Base-by-base conservation (phyloP, 345 rosid genomes). In the Dimocarpus longan region DNA sequence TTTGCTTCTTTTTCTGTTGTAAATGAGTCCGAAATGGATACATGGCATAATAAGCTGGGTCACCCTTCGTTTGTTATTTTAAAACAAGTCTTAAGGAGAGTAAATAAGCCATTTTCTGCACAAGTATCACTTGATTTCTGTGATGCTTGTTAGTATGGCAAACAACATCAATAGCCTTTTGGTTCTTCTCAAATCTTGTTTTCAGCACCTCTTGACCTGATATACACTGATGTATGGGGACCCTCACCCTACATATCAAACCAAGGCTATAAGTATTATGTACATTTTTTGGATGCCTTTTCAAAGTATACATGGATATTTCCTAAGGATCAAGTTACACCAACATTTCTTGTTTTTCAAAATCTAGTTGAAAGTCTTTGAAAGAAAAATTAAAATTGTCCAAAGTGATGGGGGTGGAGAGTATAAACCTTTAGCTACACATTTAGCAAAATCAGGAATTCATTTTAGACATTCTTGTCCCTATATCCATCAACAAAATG, bases 241-340 rank as follows among this genome's bases (percentile, higher is more conserved):
- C 22, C 2, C 0, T 0, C 1, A 0, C 21, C 2, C 6, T 32
- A 32, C 0, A 1, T 9, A 3, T 37, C 8, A 0, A n/a, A 1
- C 1, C 8, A 37, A 15, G 22, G 4, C 0, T 16, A 5, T 10
- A 66, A 16, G 7, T 37, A 66, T 2, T 66, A 37, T 37, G 0
- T 37, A 1, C 0, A 5, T 21, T 32, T 66, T 9, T 6, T 66
- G 0, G 70, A 37, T 66, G 5, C 9, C 7, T 18, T 28, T 0
- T 5, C 11, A 1, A 66, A 43, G 0, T 66, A 6, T 8, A 66
- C 46, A 1, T 66, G 22, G 70, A 66, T 37, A 6, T 16, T 2
- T 1, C 22, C 7, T 2, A 66, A 66, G 16, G 7, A 0, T 5
- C 1, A 66, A 66, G 18, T 0, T 11, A 37, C 2, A 18, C 0